Evolutionary conservation across 345 rosid genomes (phyloP), one percentile per base, ranked within the genome.

Genomic region (Xanthoceras sorbifolium): DNA sequence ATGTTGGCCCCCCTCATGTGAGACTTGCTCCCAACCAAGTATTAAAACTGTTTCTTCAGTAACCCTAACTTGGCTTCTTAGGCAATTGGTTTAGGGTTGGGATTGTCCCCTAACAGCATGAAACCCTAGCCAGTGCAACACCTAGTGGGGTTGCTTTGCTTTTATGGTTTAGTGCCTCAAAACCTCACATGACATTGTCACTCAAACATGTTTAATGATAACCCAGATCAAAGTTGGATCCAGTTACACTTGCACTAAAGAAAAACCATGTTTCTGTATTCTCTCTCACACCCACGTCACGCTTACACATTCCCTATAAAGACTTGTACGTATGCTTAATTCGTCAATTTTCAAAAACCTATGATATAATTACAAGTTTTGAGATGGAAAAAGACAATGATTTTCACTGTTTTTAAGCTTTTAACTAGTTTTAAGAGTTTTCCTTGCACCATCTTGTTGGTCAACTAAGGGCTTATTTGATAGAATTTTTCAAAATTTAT

Each of bases 1-100:
- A 60, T 23, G 71, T 52, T 52, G 71, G 77, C 12, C 71, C 71
- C n/a, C 44, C 7, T 9, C 25, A 64, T 34, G 23, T 64, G 64
- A 65, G 50, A 75, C 23, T n/a, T 50, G 36, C 50, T 34, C 36
- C 60, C 46, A 44, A 29, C 4, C 60, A 63, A 28, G 6, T 50
- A 73, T 62, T 26, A 1, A 28, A 28, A 17, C 26, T 14, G 23
- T 2, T 57, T 23, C 22, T 23, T 20, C 4, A 15, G 38, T 7
- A 23, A 38, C 57, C 40, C 40, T 3, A 50, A 52, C 23, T 26
- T 26, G 29, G 28, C 74, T 34, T 32, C 25, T 31, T 15, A 7
- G 22, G 50, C n/a, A n/a, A n/a, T 7, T 4, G 44, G 9, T 64
- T 18, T 20, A 20, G 14, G 10, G 10, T 48, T 15, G 14, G 54